Conservation (phyloP, 768 basidiomycete genomes). For the Dacryopinax spathularia region DNA sequence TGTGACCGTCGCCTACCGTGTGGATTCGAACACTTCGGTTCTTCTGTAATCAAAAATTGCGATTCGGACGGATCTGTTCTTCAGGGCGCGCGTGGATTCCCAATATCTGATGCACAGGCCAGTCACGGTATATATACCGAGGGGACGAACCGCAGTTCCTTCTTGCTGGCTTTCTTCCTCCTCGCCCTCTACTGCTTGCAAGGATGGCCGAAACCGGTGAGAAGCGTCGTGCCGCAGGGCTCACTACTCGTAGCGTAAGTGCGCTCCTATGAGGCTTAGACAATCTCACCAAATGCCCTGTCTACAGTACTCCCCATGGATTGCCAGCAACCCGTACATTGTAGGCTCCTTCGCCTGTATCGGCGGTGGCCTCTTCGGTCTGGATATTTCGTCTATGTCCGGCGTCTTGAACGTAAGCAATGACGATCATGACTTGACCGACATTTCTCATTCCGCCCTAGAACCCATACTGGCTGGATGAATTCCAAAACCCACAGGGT, state of each 20-base stretch:
- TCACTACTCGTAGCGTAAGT: not conserved
- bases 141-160: not conserved
- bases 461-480: conserved; percentile 7
- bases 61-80: not conserved
- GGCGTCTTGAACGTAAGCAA: conserved; percentile 50
- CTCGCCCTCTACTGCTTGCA: not conserved
- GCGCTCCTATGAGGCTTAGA: not conserved
- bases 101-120: not conserved
- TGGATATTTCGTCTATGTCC: conserved; percentile 76
- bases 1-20: not conserved
- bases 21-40: not conserved
- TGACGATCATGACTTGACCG: not conserved
- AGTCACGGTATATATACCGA: not conserved
- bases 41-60: not conserved
- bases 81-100: not conserved
- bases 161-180: not conserved
- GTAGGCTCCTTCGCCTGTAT: conserved; percentile 73
- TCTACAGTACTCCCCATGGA: conserved; percentile 23
- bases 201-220: not conserved
- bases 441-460: not conserved
- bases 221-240: not conserved
- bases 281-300: not conserved
- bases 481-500: conserved; percentile 6
- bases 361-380: conserved; percentile 61
- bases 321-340: conserved; percentile 29